Evolutionary conservation across 306 rosid species (phyloP), one percentile per base, ranked within the genome.

Genomic region (Vigna unguiculata): DNA sequence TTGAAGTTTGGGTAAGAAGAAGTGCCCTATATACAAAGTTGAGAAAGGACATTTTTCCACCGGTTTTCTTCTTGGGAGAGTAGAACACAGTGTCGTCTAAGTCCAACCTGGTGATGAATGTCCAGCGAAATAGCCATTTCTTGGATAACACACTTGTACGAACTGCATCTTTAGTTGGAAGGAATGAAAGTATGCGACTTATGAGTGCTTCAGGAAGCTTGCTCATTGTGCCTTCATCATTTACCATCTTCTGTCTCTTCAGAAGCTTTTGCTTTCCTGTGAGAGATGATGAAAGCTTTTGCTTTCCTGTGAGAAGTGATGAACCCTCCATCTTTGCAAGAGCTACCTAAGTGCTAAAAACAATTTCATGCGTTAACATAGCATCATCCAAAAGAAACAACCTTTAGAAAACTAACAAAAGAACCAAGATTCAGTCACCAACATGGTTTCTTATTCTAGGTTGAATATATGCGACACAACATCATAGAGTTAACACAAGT

Each of bases 61-160:
- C 1, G 40, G 9, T 36, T 36, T 36, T 36, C 40, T 6, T 36
- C 40, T 36, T 6, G 2, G 8, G 8, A 36, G 40, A 36, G 9
- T 15, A 61, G 38, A 62, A 48, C 16, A 21, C 19, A 40, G 7
- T 4, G 60, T 71, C 83, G 6, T 80, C 21, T 1, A 80, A 53
- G 74, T 72, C 30, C 49, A 80, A 53, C 19, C 36, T 65, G 41
- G 83, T 54, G 54, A 73, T 21, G 51, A 4, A 30, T 16, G 51
- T 73, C 79, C 83, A 80, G 0, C 36, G 28, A 17, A 54, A 4
- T 3, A n/a, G 7, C 83, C 83, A 73, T 46, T 10, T 66, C 10
- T 74, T 73, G 11, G 83, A 73, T 34, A 73, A 21, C 2, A 80
- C 75, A 46, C 79, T 41, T 4, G 80, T 80, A 0, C 75, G 75